These are phyloP conservation scores for Podila clonocystis DNA, from an alignment of 192 early-diverging fungal species.

Conservation along the genomic window DNA sequence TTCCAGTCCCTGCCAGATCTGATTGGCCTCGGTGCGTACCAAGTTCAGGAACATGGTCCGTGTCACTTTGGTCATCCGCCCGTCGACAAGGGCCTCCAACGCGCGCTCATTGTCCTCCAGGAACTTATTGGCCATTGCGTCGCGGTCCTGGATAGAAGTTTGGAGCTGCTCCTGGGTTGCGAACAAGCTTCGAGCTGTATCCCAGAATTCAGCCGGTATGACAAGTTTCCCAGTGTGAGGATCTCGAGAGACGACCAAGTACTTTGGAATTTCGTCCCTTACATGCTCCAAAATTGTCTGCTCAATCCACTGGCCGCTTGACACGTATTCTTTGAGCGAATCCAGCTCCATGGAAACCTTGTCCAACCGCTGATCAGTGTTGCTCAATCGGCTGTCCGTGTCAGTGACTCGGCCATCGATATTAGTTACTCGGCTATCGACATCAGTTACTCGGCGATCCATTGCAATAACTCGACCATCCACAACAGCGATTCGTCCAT, in stretches of 20 bases:
- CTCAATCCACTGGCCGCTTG: constrained; percentile 36
- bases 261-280: constrained; percentile 28
- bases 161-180: constrained; percentile 27
- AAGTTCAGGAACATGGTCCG: constrained; percentile 26
- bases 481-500: background rate
- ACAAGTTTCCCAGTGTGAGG: constrained; percentile 16
- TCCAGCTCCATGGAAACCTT: constrained; percentile 15
- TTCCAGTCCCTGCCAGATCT: constrained; percentile 41
- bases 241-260: constrained; percentile 36
- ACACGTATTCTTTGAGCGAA: constrained; percentile 17
- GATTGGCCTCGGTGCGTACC: constrained; percentile 28
- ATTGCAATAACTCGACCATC: background rate
- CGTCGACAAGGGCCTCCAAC: constrained; percentile 26
- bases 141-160: constrained; percentile 11
- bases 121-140: constrained; percentile 11
- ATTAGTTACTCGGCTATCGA: background rate
- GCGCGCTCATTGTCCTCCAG: constrained; percentile 33
- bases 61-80: constrained; percentile 32
- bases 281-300: constrained; percentile 31
- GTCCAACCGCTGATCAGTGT: constrained; percentile 19
- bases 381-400: constrained; percentile 15
- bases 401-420: constrained; percentile 5
- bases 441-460: background rate
- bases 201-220: constrained; percentile 35
- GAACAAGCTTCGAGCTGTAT: constrained; percentile 28